Conservation (phyloP, 225 moss, liverwort and hornwort species). For the Bryoerythrophyllum caledonicum region DNA sequence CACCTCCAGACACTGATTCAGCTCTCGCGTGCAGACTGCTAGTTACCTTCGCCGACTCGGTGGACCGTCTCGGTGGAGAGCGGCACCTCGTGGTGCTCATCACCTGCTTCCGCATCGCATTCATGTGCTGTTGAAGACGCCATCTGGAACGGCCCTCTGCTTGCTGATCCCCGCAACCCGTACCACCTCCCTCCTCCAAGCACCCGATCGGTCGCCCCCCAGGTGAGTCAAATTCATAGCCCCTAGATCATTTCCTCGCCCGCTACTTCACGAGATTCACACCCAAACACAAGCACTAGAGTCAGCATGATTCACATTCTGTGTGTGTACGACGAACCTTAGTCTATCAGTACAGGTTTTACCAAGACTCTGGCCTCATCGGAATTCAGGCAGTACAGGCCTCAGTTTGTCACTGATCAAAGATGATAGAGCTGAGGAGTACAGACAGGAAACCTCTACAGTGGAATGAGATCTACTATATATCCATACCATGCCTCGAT, state of each 20-base stretch:
- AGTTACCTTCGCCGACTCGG: conserved; percentile 24
- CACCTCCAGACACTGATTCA: neutral
- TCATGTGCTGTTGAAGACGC: neutral
- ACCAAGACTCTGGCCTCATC: no score
- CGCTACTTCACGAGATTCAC: neutral
- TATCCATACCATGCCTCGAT: no score
- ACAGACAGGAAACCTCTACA: no score
- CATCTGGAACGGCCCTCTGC: no score
- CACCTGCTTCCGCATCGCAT: conserved; percentile 6
- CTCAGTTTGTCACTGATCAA: no score
- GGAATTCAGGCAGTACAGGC: no score
- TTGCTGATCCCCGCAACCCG: no score
- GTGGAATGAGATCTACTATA: no score
- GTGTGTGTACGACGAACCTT: no score
- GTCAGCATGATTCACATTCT: neutral
- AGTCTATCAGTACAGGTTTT: no score
- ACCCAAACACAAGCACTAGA: neutral
- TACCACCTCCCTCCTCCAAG: neutral
- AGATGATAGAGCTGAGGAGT: no score
- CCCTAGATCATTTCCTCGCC: neutral
- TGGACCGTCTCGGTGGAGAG: conserved; percentile 23
- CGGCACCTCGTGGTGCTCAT: neutral
- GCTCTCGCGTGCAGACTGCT: neutral
- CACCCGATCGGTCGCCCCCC: neutral
- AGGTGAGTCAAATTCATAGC: neutral